Base-by-base conservation (phyloP, 225 moss, liverwort and hornwort species). In the Pseudoscleropodium purum region DNA sequence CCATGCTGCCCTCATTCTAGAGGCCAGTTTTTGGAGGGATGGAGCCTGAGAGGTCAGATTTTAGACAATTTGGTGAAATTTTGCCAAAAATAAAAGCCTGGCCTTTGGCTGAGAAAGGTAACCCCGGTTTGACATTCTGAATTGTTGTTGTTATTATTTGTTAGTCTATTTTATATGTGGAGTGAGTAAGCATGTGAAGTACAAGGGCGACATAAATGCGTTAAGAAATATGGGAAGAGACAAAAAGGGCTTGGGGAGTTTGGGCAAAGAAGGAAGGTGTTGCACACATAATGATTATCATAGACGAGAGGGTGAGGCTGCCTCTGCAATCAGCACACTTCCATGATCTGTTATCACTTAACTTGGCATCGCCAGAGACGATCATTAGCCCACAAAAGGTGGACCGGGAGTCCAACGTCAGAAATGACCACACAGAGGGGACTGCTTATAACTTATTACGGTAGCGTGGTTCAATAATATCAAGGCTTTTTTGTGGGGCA, bases 261-360 rank as follows among this genome's bases (percentile, higher is more conserved):
- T 49, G 34, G 64, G 89, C 62, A 30, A 70, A 79, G 82, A 43
- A 69, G 86, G 69, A 20, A 57, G 9, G 56, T 86, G 83, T 1
- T 25, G 60, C 60, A 25, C 59, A 25, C 13, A 85, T 83, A 89
- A 91, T 91, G 83, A 91, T 91, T 86, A 52, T 14, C 14, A 14
- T 47, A 78, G 47, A 37, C 25, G 8, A 78, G 89, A 78, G 89
- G 81, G 67, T 64, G 17, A 60, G 27, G 76, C 82, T 66, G 79
- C 39, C 11, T 75, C 49, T 75, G 87, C 91, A 91, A 91, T 91
- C 72, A 89, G 89, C 87, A 49, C 39, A 57, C 91, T 64, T 84
- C 89, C 91, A 91, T 91, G 91, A 91, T 89, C 91, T 91, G 91
- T 83, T 86, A 78, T 91, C 70, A 10, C 83, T 56, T 72, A 47